Evolutionary conservation across 1,284 basidiomycete species (phyloP).

Genomic region (Laetiporus sulphureus): DNA sequence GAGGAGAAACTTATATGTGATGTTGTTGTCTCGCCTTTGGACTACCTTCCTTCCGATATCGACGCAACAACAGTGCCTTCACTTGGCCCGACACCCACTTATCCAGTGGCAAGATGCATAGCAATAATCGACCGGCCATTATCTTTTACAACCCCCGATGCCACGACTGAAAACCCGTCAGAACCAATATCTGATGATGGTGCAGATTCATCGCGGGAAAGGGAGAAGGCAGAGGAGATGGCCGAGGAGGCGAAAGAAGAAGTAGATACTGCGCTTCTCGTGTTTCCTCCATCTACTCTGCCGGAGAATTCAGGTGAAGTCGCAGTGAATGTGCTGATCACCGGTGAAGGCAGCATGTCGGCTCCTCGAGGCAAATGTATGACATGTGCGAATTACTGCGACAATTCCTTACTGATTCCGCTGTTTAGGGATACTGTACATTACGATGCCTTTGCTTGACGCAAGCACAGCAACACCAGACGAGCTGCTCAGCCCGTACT

Average conservation of each 20-base stretch:
- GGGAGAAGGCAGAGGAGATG: neutral
- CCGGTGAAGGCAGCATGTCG: constrained; percentile 82
- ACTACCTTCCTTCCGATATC: constrained; percentile 24
- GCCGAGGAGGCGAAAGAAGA: constrained; percentile 15
- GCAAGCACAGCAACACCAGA: constrained; percentile 31
- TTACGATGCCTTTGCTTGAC: constrained; percentile 41
- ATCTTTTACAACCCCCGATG: constrained; percentile 20
- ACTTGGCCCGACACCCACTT: neutral
- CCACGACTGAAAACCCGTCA: constrained; percentile 21
- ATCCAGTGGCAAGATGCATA: constrained; percentile 54
- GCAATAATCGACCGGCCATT: constrained; percentile 55
- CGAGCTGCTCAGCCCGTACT: constrained; percentile 52
- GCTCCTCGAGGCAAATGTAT: constrained; percentile 81
- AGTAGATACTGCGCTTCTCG: constrained; percentile 63
- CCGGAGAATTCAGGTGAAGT: constrained; percentile 36
- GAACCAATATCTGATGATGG: no score
- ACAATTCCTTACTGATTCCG: no score
- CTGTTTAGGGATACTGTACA: constrained; percentile 52
- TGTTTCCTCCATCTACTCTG: constrained; percentile 75
- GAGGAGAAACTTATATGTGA: constrained; percentile 41
- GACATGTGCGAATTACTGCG: no score
- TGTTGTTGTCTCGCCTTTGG: constrained; percentile 37
- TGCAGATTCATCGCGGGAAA: neutral
- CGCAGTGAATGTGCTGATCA: constrained; percentile 66
- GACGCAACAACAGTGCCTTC: neutral